These are phyloP conservation scores for Cercospora sp. DNA, from an alignment of 2,329 filamentous ascomycete genomes.

Conservation along the genomic window DNA sequence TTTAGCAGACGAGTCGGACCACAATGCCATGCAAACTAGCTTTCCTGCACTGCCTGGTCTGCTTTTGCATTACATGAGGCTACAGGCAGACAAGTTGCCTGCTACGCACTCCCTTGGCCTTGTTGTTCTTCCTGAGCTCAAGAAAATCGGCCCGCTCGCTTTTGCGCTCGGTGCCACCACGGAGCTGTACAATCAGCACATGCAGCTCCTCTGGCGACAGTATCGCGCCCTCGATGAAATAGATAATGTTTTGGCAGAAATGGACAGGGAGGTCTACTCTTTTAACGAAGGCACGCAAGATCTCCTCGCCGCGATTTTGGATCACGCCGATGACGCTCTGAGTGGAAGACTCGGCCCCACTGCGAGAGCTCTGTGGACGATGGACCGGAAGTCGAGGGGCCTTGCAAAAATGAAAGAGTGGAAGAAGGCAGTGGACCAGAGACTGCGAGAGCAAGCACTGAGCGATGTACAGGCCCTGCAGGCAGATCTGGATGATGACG, in stretches of 20 bases:
- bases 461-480: conserved; percentile 7
- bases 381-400: conserved; percentile 40
- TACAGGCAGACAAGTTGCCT: conserved; percentile 55
- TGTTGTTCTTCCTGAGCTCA: conserved; percentile 65
- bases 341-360: conserved; percentile 26
- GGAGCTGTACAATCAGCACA: conserved; percentile 66
- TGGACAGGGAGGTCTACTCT: conserved; percentile 63
- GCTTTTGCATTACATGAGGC: conserved; percentile 26
- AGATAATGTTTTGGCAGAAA: conserved; percentile 61
- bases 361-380: conserved; percentile 37
- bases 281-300: conserved; percentile 53
- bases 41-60: conserved; percentile 22
- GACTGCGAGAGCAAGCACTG: conserved; percentile 9
- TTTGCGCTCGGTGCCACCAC: conserved; percentile 72
- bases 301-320: conserved; percentile 41
- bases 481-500: conserved; percentile 6
- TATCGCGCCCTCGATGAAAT: conserved; percentile 60
- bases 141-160: conserved; percentile 65
- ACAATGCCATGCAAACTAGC: conserved; percentile 1
- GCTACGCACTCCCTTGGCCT: conserved; percentile 59
- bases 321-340: conserved; percentile 30
- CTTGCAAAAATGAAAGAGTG: conserved; percentile 30
- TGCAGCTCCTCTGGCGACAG: conserved; percentile 61
- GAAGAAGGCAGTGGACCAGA: conserved; percentile 13
- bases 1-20: not conserved